These are phyloP conservation scores for Microdochium bolleyi DNA, from an alignment of 2,329 filamentous ascomycete species.

Conservation along the genomic window DNA sequence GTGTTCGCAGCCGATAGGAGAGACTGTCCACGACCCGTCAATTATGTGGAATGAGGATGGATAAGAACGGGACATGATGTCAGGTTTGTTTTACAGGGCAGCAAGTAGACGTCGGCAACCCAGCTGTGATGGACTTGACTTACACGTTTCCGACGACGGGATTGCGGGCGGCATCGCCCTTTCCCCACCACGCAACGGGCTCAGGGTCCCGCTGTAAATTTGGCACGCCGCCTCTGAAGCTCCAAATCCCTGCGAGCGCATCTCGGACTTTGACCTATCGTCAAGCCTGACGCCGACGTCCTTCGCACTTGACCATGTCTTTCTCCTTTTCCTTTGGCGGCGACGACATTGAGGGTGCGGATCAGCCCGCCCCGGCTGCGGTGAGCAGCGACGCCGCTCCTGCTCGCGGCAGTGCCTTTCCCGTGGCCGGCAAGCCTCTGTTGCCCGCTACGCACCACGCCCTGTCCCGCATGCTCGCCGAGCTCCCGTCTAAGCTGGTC, in stretches of 20 bases:
- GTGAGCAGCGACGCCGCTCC: constrained; percentile 14
- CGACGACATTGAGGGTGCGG: constrained; percentile 53
- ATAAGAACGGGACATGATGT: too few relatives aligned
- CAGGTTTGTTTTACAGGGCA: too few relatives aligned
- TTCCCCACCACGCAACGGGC: not conserved
- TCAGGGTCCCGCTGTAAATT: not conserved
- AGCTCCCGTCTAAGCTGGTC: constrained; percentile 66
- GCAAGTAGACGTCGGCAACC: too few relatives aligned
- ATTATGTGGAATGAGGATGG: too few relatives aligned
- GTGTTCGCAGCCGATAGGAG: too few relatives aligned
- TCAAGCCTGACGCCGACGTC: not conserved
- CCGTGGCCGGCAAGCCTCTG: constrained; percentile 52
- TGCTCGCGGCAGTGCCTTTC: constrained; percentile 42
- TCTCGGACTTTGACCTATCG: constrained; percentile 5
- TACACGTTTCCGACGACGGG: too few relatives aligned
- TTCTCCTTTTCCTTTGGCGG: constrained; percentile 57
- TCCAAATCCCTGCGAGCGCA: not conserved
- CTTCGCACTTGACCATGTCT: constrained; percentile 21
- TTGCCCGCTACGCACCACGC: constrained; percentile 46
- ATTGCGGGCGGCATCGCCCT: too few relatives aligned
- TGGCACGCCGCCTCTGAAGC: not conserved
- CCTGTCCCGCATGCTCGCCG: constrained; percentile 40
- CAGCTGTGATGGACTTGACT: too few relatives aligned
- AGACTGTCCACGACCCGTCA: too few relatives aligned
- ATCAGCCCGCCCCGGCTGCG: constrained; percentile 9